Conservation (phyloP, 768 basidiomycete species). For the Glaciozyma martinii region DNA sequence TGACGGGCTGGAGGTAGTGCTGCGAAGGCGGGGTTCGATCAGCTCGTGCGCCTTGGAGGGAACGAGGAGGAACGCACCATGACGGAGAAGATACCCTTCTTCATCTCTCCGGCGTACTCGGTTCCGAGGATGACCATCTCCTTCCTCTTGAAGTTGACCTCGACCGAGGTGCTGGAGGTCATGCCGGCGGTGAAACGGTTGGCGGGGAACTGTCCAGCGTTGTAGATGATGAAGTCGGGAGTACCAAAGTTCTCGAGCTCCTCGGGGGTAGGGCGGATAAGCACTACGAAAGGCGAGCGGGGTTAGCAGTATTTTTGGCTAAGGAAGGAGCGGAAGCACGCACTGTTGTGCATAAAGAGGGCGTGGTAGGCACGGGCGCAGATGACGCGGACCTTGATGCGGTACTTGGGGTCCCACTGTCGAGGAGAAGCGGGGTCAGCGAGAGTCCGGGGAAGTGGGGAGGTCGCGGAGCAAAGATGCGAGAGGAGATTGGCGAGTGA, state of each 20-base stretch:
- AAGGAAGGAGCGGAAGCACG: neutral
- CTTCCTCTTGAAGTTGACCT: conserved; percentile 99
- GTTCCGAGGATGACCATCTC: conserved; percentile 96
- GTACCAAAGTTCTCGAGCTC: conserved; percentile 91
- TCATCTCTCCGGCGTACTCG: conserved; percentile 66
- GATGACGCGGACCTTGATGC: conserved; percentile 99
- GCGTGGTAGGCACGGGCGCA: conserved; percentile 98
- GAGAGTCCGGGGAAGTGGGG: neutral
- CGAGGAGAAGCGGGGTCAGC: conserved; percentile 51
- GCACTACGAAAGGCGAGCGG: conserved; percentile 50
- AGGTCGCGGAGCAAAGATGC: no score
- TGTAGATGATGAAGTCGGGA: conserved; percentile 93
- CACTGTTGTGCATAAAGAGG: conserved; percentile 46
- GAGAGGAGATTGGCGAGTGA: neutral
- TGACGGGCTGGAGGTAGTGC: conserved; percentile 98
- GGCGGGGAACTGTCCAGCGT: conserved; percentile 98
- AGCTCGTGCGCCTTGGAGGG: neutral
- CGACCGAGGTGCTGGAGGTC: conserved; percentile 96
- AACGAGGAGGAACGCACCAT: conserved; percentile 52
- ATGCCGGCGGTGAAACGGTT: conserved; percentile 96
- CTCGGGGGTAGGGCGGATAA: conserved; percentile 92
- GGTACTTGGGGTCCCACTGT: conserved; percentile 97
- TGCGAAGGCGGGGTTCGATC: conserved; percentile 32
- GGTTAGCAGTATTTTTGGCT: neutral
- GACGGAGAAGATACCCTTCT: conserved; percentile 99